Conservation (phyloP, 2,329 filamentous ascomycete species). For the Alternaria metachromatica region DNA sequence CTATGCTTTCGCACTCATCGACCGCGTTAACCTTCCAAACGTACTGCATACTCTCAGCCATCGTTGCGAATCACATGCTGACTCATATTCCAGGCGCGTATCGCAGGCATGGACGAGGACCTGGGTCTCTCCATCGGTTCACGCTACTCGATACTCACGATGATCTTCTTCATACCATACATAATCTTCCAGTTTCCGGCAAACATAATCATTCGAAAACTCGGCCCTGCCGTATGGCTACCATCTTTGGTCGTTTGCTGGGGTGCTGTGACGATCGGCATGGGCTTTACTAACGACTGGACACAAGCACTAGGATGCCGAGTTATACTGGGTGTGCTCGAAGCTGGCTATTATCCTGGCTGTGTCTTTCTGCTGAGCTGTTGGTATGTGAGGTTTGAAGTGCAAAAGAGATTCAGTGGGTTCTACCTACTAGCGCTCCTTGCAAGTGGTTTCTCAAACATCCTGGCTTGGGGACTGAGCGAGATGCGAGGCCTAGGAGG, state of each 20-base stretch:
- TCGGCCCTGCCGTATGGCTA: constrained; percentile 38
- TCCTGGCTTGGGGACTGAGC: constrained; percentile 40
- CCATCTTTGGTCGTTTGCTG: constrained; percentile 30
- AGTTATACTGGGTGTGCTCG: constrained; percentile 24
- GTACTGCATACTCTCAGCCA: background rate
- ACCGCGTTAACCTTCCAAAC: constrained; percentile 26
- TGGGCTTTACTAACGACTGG: constrained; percentile 28
- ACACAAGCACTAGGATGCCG: constrained; percentile 15
- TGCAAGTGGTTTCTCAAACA: constrained; percentile 37
- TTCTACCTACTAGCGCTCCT: constrained; percentile 35
- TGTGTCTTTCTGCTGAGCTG: constrained; percentile 24
- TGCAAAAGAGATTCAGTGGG: constrained; percentile 24
- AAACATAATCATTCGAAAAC: constrained; percentile 32
- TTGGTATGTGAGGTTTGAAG: constrained; percentile 30
- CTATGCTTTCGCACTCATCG: constrained; percentile 29
- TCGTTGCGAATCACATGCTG: accelerated
- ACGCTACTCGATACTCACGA: constrained; percentile 17
- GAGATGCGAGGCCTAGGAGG: constrained; percentile 35
- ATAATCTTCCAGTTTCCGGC: constrained; percentile 38
- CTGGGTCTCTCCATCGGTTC: constrained; percentile 19
- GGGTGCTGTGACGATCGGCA: constrained; percentile 26
- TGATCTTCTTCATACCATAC: constrained; percentile 21
- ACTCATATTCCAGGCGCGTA: background rate
- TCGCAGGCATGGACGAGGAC: constrained; percentile 25
- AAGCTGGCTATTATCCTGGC: constrained; percentile 30